Conservation (phyloP, 345 rosid species). For the Dipteronia dyeriana region DNA sequence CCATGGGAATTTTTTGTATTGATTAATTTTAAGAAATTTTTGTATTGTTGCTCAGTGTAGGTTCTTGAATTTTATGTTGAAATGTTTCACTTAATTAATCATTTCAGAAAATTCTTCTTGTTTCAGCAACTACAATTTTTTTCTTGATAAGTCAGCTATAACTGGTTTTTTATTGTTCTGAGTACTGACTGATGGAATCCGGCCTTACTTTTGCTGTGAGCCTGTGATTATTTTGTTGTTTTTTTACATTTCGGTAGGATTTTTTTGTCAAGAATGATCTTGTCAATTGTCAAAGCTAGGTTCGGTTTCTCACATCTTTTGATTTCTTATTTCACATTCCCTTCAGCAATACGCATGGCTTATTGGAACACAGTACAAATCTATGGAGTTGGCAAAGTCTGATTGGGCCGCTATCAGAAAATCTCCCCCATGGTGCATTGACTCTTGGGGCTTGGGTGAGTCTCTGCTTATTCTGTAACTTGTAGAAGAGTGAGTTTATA, state of each 20-base stretch:
- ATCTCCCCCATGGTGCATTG: constrained; percentile 97
- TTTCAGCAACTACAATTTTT: background rate
- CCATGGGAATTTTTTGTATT: background rate
- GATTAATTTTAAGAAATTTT: too few relatives aligned
- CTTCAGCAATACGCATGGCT: constrained; percentile 93
- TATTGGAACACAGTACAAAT: constrained; percentile 89
- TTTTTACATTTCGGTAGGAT: background rate
- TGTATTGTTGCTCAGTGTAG: background rate
- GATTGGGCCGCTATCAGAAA: constrained; percentile 91
- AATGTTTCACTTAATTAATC: background rate
- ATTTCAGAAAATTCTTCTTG: background rate
- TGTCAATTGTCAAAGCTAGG: background rate
- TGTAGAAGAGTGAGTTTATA: background rate
- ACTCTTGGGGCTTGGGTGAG: constrained; percentile 99
- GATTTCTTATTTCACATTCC: background rate
- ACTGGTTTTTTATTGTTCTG: background rate
- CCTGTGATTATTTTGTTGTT: background rate
- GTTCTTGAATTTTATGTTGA: background rate
- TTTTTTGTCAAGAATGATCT: background rate
- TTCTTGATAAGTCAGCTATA: constrained; percentile 1
- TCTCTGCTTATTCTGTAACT: constrained; percentile 11
- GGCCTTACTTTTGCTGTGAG: background rate
- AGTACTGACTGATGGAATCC: background rate
- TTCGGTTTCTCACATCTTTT: constrained; percentile 8
- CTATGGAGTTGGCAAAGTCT: constrained; percentile 86